Evolutionary conservation across 106 monocot species (phyloP).

Genomic region (Chionographis japonica): DNA sequence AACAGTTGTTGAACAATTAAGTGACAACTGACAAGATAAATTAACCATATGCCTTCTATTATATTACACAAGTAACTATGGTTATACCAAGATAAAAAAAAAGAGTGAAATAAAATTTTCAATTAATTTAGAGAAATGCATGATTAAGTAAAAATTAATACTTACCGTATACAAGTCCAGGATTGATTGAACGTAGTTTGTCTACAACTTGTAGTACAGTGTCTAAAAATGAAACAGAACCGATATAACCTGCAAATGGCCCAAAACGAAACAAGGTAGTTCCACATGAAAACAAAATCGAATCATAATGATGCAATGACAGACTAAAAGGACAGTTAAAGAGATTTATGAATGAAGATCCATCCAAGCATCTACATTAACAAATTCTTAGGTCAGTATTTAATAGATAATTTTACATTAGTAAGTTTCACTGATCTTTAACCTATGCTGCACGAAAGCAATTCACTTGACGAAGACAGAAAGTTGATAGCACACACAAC

Average conservation of each 20-base stretch:
- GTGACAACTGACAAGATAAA: no score
- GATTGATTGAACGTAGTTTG: conserved; percentile 80
- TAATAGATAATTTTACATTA: no score
- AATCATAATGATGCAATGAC: background rate
- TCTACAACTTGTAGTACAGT: conserved; percentile 84
- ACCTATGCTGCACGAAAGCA: no score
- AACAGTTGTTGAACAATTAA: no score
- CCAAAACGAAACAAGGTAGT: background rate
- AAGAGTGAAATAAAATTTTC: background rate
- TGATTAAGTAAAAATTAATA: background rate
- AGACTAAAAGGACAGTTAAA: background rate
- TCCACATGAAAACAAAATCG: background rate
- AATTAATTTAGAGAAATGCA: background rate
- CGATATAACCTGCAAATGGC: conserved; percentile 84
- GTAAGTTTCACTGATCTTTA: no score
- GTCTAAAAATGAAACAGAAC: conserved; percentile 84
- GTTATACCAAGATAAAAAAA: background rate
- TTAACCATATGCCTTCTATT: no score
- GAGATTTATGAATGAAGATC: background rate
- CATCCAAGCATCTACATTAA: no score
- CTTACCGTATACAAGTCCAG: conserved; percentile 86
- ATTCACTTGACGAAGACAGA: no score
- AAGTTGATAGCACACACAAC: no score
- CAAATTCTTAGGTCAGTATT: no score
- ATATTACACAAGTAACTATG: no score